Evolutionary conservation across 148 eudicot species (phyloP).

Genomic region (Arctostaphylos glauca): DNA sequence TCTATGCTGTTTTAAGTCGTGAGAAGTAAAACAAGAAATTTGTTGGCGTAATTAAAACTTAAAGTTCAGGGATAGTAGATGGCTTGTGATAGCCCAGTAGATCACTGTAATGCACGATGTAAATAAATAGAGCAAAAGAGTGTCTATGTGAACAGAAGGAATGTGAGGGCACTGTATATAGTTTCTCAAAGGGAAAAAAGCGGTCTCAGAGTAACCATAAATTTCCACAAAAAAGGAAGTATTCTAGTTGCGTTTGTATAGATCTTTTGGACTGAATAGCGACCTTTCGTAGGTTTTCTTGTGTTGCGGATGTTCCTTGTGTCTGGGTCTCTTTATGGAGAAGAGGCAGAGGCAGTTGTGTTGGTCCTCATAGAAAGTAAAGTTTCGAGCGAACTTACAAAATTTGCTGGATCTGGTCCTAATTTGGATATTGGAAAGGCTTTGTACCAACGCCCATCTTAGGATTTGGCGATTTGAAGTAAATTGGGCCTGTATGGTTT

Average conservation of each 20-base stretch:
- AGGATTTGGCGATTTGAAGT: not conserved
- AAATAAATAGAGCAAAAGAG: not conserved
- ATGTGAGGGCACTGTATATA: not conserved
- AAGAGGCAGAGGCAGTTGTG: not conserved
- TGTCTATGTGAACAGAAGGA: not conserved
- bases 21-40: not conserved
- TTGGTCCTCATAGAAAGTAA: not conserved
- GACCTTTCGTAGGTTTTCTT: not conserved
- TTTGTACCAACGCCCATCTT: not conserved
- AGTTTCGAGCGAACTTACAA: not conserved
- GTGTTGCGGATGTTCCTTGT: not conserved
- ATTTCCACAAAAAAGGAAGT: not conserved
- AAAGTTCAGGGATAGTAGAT: not conserved
- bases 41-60: not conserved
- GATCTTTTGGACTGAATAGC: not conserved
- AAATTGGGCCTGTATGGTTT: not conserved
- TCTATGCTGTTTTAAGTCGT: not conserved
- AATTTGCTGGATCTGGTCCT: slow-evolving; percentile 1
- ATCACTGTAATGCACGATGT: not conserved
- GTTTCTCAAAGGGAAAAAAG: not conserved
- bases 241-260: not conserved
- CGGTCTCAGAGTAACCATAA: not conserved
- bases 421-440: not conserved
- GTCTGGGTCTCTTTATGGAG: not conserved
- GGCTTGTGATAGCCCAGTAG: not conserved